A percentile compares a stretch with the other conserved stretches of the same genome.
phyloP scores from a whole-genome alignment of 148 eudicot genomes.

The Chenopodium formosanum region DNA sequence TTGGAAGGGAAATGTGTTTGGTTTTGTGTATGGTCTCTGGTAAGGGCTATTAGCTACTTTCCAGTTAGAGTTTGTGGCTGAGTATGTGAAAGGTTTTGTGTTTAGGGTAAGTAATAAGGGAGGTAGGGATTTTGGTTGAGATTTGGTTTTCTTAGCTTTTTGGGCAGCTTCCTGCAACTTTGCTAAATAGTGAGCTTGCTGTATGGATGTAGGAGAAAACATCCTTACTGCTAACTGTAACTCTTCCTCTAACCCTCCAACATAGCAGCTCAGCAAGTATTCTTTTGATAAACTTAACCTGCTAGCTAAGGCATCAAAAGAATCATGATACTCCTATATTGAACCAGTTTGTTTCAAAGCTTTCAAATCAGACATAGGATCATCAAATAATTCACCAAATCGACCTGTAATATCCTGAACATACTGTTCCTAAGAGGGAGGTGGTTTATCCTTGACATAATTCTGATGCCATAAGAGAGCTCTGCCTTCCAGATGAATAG shows the following conservation, averaged over 20 bases:
- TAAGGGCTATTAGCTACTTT: too few species aligned
- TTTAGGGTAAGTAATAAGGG: too few species aligned
- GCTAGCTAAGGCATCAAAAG: neutral
- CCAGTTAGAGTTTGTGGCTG: too few species aligned
- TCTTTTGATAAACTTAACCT: too few species aligned
- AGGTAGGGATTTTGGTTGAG: too few species aligned
- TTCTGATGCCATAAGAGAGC: too few species aligned
- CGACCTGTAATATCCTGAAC: neutral
- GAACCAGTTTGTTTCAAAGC: neutral
- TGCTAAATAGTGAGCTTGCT: neutral
- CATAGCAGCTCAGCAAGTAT: neutral
- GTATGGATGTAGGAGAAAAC: neutral
- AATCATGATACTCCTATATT: neutral
- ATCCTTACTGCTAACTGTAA: neutral
- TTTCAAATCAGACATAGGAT: neutral
- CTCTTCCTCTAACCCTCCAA: neutral
- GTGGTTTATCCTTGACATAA: too few species aligned
- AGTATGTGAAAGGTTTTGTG: too few species aligned
- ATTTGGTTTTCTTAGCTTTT: too few species aligned
- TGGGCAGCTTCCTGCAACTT: neutral
- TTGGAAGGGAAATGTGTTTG: too few species aligned
- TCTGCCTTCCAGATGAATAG: too few species aligned
- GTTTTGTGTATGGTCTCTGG: too few species aligned
- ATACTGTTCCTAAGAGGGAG: neutral
- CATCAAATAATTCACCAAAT: neutral